Conservation (phyloP, 352 stramenopile species). For the Pythium grandisporangium region DNA sequence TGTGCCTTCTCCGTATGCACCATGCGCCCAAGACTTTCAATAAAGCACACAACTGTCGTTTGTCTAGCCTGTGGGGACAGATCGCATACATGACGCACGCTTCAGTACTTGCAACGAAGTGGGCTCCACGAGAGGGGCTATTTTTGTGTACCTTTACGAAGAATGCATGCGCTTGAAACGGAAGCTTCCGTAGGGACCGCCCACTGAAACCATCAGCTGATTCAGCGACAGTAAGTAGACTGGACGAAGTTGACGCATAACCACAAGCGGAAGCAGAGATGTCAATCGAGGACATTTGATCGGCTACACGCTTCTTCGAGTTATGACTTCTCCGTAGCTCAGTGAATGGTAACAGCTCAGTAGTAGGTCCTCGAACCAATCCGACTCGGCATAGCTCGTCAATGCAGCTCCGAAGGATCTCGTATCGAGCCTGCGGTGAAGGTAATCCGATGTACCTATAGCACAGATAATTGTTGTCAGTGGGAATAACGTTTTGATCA, state of each 20-base stretch:
- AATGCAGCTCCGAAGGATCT: conserved; percentile 80
- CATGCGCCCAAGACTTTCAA: neutral
- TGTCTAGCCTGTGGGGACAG: neutral
- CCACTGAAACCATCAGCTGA: conserved; percentile 61
- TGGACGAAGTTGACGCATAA: too few relatives aligned
- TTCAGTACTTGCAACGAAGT: neutral
- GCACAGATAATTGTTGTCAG: too few relatives aligned
- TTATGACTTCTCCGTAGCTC: conserved; percentile 13
- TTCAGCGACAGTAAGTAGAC: too few relatives aligned
- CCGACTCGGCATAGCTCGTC: conserved; percentile 70
- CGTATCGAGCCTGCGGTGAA: conserved; percentile 51
- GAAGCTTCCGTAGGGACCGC: conserved; percentile 71
- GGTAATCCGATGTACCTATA: conserved; percentile 57
- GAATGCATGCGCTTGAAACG: conserved; percentile 72
- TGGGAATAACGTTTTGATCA: too few relatives aligned
- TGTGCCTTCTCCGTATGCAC: neutral
- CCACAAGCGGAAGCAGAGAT: too few relatives aligned
- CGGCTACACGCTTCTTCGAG: conserved; percentile 27
- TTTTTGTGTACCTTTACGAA: conserved; percentile 67
- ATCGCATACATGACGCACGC: neutral
- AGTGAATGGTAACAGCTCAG: conserved; percentile 12
- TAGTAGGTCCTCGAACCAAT: conserved; percentile 26
- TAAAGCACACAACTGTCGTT: neutral
- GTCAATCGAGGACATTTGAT: conserved; percentile 20
- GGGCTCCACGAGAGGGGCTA: too few relatives aligned